These are phyloP conservation scores for Davidsoniella australis DNA, from an alignment of 2,329 filamentous ascomycete species.

Conservation along the genomic window DNA sequence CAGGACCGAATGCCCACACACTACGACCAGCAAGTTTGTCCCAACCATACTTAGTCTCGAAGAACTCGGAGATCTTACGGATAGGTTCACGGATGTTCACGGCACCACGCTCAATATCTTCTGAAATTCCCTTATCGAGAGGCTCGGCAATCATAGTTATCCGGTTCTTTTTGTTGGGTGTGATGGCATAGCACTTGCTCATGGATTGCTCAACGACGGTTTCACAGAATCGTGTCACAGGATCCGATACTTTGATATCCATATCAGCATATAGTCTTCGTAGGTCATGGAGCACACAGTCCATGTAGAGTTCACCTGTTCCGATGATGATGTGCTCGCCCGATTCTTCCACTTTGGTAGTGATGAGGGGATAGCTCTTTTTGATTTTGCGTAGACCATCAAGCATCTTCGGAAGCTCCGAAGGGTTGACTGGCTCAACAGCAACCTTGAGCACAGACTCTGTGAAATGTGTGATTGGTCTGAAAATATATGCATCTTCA, in stretches of 20 bases:
- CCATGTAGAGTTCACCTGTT: slow-evolving; percentile 98
- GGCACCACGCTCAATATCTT: slow-evolving; percentile 79
- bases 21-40: slow-evolving; percentile 85
- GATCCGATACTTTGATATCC: slow-evolving; percentile 98
- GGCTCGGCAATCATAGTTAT: slow-evolving; percentile 97
- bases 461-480: slow-evolving; percentile 81
- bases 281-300: slow-evolving; percentile 91
- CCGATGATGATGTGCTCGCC: slow-evolving; percentile 91
- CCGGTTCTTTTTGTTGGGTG: slow-evolving; percentile 98
- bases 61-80: slow-evolving; percentile 86
- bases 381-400: slow-evolving; percentile 93
- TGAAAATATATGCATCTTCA: slow-evolving; percentile 91
- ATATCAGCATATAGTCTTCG: slow-evolving; percentile 91
- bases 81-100: slow-evolving; percentile 89
- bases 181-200: slow-evolving; percentile 94
- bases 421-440: slow-evolving; percentile 94
- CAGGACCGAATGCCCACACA: slow-evolving; percentile 96
- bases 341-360: slow-evolving; percentile 94
- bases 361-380: slow-evolving; percentile 91
- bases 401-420: slow-evolving; percentile 95
- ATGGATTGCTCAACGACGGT: slow-evolving; percentile 94
- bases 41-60: slow-evolving; percentile 94
- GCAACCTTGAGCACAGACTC: slow-evolving; percentile 96
- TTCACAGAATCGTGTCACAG: slow-evolving; percentile 93
- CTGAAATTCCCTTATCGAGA: slow-evolving; percentile 81